phyloP scores from a whole-genome alignment of 345 rosid genomes.

The Eucalyptus urophylla region DNA sequence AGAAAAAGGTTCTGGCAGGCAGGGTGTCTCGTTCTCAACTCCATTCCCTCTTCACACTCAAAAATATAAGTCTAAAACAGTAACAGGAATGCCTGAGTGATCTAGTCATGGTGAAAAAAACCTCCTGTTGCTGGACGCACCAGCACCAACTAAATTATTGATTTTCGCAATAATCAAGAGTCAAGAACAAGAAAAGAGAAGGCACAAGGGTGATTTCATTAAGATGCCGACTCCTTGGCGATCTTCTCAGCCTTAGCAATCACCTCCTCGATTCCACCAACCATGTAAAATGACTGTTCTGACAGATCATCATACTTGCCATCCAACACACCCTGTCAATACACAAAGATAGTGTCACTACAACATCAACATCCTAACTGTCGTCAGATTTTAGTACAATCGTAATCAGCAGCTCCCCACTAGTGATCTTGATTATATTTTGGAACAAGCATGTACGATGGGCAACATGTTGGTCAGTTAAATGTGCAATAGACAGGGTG shows the following conservation, averaged over 20 bases:
- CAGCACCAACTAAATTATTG: slow-evolving; percentile 16
- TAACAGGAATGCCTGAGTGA: not conserved
- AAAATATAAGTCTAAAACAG: not conserved
- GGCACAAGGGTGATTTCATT: not conserved
- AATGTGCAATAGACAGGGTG: not conserved
- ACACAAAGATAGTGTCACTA: not conserved
- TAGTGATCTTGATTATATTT: not conserved
- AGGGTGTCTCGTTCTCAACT: not conserved
- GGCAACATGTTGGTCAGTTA: not conserved
- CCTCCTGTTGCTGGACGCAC: slow-evolving; percentile 11
- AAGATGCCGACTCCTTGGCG: slow-evolving; percentile 50
- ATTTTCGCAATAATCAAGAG: slow-evolving; percentile 3
- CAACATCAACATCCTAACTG: not conserved
- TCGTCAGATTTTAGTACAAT: not conserved
- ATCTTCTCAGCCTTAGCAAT: slow-evolving; percentile 82
- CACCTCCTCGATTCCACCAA: slow-evolving; percentile 81
- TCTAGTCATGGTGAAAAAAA: slow-evolving; percentile 8
- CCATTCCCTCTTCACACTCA: slow-evolving; percentile 8
- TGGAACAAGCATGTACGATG: not conserved
- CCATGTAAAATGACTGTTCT: slow-evolving; percentile 82
- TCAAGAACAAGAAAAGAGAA: not conserved
- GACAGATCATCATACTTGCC: slow-evolving; percentile 80
- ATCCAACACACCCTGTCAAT: slow-evolving; percentile 63
- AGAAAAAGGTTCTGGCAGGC: not conserved
- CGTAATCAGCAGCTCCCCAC: not conserved